Base-by-base conservation (phyloP, 148 eudicot genomes). In the Oxyria digyna region DNA sequence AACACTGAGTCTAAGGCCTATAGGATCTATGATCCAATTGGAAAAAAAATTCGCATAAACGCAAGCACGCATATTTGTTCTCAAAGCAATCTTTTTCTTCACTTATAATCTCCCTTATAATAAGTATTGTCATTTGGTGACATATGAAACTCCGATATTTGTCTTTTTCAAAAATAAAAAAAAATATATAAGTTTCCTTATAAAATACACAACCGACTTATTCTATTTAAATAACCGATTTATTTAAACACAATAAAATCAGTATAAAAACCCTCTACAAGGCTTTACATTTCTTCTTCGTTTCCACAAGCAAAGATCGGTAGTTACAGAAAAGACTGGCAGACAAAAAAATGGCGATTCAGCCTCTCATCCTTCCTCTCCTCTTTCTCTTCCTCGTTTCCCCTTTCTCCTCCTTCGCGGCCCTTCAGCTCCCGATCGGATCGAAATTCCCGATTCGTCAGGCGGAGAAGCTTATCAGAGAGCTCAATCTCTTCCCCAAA, bases 401-500 rank as follows among this genome's bases (percentile, higher is more conserved):
- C 4, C 62, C 62, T 54, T 10, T 80, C 40, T 71, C 74, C 23
- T 55, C 73, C 13, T 74, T 82, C 8, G 20, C 33, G 45, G 49
- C 67, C n/a, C 37, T 73, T 35, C 71, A 21, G 6, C 49, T 77
- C 0, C 79, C 77, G 21, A 21, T 69, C 10, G 68, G 63, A 27
- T 50, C 81, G 1, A 79, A 38, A 29, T 74, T 75, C 13, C 82
- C 84, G 38, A 29, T 77, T 32, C 8, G 54, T 11, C 67, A 77
- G 35, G 87, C 78, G 15, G 79, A 83, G 69, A 75, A 83, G 71
- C 75, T 85, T 40, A 84, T 92, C 68, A 78, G 78, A 14, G 80
- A 75, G 64, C 93, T 92, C 72, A 92, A 89, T 72, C 75, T 89
- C 67, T 85, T 87, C 69, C 97, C 97, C n/a, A 50, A 73, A 37